A percentile compares a stretch with the other conserved stretches of the same genome.
Conservation (phyloP, 768 basidiomycete genomes). For the Cystofilobasidium capitatum region DNA sequence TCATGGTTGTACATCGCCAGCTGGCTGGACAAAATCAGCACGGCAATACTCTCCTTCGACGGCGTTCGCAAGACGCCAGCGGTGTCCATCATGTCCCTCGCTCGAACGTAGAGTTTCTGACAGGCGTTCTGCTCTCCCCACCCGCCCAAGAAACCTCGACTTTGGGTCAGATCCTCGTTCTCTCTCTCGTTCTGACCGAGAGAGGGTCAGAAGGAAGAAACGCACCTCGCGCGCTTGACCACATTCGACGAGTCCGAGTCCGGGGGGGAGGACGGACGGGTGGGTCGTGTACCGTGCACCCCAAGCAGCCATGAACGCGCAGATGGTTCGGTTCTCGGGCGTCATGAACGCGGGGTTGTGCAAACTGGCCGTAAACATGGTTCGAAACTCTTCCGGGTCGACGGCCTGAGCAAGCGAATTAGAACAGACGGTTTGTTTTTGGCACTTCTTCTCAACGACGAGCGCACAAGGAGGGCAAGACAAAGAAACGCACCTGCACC, state of each 20-base stretch:
- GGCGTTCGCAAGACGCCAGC: not conserved
- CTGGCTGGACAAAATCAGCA: not conserved
- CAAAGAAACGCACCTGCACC: not conserved
- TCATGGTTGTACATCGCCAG: not conserved
- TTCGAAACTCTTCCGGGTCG: not conserved
- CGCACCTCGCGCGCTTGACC: not conserved
- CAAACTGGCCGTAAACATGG: not conserved
- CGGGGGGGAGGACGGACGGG: not conserved
- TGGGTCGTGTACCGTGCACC: conserved; percentile 1
- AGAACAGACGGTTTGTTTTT: not conserved
- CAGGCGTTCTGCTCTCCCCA: no score
- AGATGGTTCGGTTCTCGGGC: not conserved
- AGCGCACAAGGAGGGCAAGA: no score
- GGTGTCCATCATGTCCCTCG: not conserved
- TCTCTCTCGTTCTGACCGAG: no score
- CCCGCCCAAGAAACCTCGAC: no score
- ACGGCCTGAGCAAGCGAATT: not conserved
- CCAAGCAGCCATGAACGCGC: not conserved
- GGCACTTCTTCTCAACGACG: no score
- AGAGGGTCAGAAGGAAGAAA: no score
- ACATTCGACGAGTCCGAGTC: not conserved
- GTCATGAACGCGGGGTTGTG: not conserved
- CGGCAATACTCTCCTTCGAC: not conserved
- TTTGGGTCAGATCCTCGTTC: no score
- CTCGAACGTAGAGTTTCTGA: not conserved